Evolutionary conservation across 1,139 yeast genomes (phyloP).

Genomic region (Eremothecium cymbalariae): DNA sequence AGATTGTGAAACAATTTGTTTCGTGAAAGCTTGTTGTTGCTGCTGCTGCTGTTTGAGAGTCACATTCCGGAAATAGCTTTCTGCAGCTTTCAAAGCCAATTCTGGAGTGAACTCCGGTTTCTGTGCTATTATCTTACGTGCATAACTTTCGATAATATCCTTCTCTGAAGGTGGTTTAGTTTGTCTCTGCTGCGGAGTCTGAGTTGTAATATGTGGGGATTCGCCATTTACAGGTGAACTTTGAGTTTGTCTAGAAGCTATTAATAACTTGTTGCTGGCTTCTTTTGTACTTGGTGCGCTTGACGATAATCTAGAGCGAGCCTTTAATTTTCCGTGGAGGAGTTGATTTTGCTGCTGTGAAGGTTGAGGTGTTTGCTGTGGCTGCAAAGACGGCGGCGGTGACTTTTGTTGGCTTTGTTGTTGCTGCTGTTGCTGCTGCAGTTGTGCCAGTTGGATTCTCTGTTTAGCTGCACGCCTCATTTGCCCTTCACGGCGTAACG

Average conservation of each 20-base stretch:
- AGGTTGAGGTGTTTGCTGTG: conserved; percentile 24
- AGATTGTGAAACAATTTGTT: conserved; percentile 3
- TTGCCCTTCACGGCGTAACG: conserved; percentile 39
- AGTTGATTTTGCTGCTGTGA: conserved; percentile 6
- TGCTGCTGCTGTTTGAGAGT: conserved; percentile 17
- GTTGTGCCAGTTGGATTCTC: conserved; percentile 22
- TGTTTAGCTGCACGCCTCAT: conserved; percentile 30
- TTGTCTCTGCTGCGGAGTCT: conserved; percentile 14
- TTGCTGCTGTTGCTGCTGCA: conserved; percentile 18
- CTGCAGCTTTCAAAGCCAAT: conserved; percentile 30
- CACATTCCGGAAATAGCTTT: conserved; percentile 23
- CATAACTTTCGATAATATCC: conserved; percentile 29
- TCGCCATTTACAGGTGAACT: conserved; percentile 9
- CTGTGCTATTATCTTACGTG: conserved; percentile 26
- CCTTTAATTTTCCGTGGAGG: not conserved
- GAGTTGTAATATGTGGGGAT: conserved; percentile 12
- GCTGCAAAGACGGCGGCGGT: conserved; percentile 9
- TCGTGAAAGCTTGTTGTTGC: conserved; percentile 12
- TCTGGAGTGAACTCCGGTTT: conserved; percentile 29
- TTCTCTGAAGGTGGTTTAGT: conserved; percentile 20
- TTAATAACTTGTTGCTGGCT: conserved; percentile 1
- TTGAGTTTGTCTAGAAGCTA: conserved; percentile 5
- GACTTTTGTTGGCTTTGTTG: conserved; percentile 14
- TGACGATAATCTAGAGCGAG: conserved; percentile 3
- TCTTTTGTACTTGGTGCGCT: conserved; percentile 7